A percentile compares a stretch with the other conserved stretches of the same genome.
Evolutionary conservation across 108 stramenopile genomes (phyloP).

Genomic region (Skeletonema tropicum): DNA sequence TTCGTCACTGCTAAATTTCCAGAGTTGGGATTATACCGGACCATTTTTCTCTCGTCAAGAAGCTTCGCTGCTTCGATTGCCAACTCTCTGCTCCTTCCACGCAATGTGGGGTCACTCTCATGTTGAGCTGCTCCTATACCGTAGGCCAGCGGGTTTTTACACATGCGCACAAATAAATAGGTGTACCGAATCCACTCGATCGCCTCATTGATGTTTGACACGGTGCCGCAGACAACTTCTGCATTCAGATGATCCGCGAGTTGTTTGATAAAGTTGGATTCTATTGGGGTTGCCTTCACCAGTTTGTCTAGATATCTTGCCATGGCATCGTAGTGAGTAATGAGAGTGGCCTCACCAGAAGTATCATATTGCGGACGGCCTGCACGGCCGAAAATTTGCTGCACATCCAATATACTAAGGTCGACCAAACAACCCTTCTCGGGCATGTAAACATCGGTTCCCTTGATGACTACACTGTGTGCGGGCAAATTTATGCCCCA

Average conservation of each 20-base stretch:
- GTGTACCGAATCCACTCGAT: constrained; percentile 96
- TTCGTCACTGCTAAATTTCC: constrained; percentile 94
- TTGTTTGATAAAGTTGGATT: constrained; percentile 92
- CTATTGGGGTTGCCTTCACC: constrained; percentile 93
- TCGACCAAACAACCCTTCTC: constrained; percentile 96
- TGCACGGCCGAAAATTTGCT: constrained; percentile 98
- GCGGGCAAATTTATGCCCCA: constrained; percentile 96
- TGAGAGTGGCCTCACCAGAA: constrained; percentile 95
- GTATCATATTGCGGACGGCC: constrained; percentile 98
- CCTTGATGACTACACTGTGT: constrained; percentile 96
- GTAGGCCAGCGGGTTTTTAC: constrained; percentile 93
- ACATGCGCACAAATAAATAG: constrained; percentile 96
- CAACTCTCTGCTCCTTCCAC: constrained; percentile 64
- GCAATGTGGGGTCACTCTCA: constrained; percentile 76
- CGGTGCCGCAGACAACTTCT: constrained; percentile 97
- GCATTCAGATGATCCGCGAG: constrained; percentile 98
- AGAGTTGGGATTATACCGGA: constrained; percentile 78
- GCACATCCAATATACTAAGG: constrained; percentile 96
- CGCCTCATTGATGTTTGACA: constrained; percentile 93
- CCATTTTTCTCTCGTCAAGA: constrained; percentile 89
- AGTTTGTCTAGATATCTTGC: constrained; percentile 93
- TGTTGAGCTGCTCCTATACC: constrained; percentile 84
- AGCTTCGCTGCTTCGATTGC: constrained; percentile 82
- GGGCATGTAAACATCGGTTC: constrained; percentile 98
- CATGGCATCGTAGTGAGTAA: constrained; percentile 93